Base-by-base conservation (phyloP, 2,329 filamentous ascomycete genomes). In the Aspergillus flavus region DNA sequence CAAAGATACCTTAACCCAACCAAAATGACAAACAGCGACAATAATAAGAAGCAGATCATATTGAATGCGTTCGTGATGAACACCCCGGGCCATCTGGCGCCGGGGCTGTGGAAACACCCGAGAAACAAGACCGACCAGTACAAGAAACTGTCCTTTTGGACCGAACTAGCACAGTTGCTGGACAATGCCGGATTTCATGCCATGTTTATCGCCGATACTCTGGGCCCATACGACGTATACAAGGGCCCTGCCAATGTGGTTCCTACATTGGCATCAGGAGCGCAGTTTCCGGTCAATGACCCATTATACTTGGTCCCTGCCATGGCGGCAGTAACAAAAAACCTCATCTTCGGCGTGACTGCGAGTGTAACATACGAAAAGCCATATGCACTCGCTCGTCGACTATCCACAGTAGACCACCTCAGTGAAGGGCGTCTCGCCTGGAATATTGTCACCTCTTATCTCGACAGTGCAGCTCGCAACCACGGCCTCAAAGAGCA, bases 331-430 rank as follows among this genome's bases (percentile, higher is more conserved):
- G 78, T 76, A 4, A 80, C 81, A 0, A 76, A 80, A 64, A 77
- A 76, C 30, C 68, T 83, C 58, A 76, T 80, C 0, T 80, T 85
- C 2, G 83, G 80, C 0, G 81, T 82, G 2, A 85, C 83, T 1
- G 83, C 83, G 0, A 82, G 80, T 0, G 83, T 81, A 0, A 84
- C 82, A 0, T 85, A 83, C 54, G 82, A 85, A 41, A 77, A 82
- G 61, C 81, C 83, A 2, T 84, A 84, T 57, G 81, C 84, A 46
- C 77, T 84, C 12, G 83, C 83, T 1, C 78, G 82, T 0, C 80
- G 81, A 10, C 82, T 85, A 58, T 83, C 83, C 1, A 83, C 81
- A 0, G 72, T 85, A 6, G 83, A 85, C 61, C 82, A 85, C 60
- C 71, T 85, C 11, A 83, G 79, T 36, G 72, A 76, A 32, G 82